These are phyloP conservation scores for Xylariaceae sp. DNA, from an alignment of 2,329 filamentous ascomycete species.

Conservation along the genomic window DNA sequence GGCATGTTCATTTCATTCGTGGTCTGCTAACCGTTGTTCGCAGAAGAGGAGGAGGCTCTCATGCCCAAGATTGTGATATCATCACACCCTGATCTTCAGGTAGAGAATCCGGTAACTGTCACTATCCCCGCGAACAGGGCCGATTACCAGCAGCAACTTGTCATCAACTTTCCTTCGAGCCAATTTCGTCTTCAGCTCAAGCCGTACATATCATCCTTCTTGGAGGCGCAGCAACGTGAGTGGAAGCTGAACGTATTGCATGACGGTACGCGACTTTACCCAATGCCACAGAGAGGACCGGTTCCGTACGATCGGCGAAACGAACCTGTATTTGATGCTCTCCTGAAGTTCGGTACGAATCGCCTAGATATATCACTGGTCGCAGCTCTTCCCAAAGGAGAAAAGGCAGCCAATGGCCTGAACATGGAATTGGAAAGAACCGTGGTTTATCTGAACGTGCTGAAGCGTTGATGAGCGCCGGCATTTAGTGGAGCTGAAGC, in stretches of 20 bases:
- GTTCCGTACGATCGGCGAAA: slow-evolving; percentile 50
- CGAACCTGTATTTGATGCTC: slow-evolving; percentile 71
- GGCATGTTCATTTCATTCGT: neutral
- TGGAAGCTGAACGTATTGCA: slow-evolving; percentile 73
- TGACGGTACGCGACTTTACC: slow-evolving; percentile 60
- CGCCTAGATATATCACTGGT: slow-evolving; percentile 74
- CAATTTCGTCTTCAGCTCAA: slow-evolving; percentile 70
- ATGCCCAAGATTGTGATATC: slow-evolving; percentile 24
- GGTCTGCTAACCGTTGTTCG: slow-evolving; percentile 9
- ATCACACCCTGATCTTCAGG: slow-evolving; percentile 58
- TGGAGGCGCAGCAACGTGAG: slow-evolving; percentile 59
- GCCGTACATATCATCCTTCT: slow-evolving; percentile 57
- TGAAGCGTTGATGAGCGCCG: slow-evolving; percentile 16
- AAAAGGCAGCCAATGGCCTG: slow-evolving; percentile 52
- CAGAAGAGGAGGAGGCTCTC: slow-evolving; percentile 26
- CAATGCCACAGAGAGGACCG: slow-evolving; percentile 18
- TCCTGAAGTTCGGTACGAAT: slow-evolving; percentile 68
- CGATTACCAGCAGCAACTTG: slow-evolving; percentile 66
- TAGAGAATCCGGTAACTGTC: slow-evolving; percentile 58
- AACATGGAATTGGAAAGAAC: slow-evolving; percentile 75
- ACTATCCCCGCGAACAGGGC: slow-evolving; percentile 61
- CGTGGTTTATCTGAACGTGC: slow-evolving; percentile 69
- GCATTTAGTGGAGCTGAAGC: no score
- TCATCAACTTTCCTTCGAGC: slow-evolving; percentile 62
- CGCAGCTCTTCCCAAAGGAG: slow-evolving; percentile 60